Conservation (phyloP, 495 filamentous ascomycete species). For the Aspergillus coremiiformis region DNA sequence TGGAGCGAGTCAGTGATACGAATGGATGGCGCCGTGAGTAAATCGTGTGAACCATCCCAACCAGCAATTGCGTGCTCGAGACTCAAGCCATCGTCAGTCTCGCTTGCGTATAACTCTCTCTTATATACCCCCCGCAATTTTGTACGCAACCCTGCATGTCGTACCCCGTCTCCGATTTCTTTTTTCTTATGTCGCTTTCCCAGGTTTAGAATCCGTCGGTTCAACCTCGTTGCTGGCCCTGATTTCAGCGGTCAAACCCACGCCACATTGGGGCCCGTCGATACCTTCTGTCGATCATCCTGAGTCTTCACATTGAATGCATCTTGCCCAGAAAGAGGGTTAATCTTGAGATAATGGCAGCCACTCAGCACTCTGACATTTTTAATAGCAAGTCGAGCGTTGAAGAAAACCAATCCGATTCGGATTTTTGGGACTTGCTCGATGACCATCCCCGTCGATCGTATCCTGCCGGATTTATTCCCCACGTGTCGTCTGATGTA, state of each 20-base stretch:
- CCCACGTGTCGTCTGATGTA: slow-evolving; percentile 18
- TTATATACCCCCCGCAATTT: slow-evolving; percentile 2
- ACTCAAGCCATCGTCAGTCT: slow-evolving; percentile 8
- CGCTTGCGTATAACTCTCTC: neutral
- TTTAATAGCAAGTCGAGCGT: slow-evolving; percentile 3
- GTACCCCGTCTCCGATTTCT: neutral
- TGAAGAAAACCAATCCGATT: slow-evolving; percentile 20
- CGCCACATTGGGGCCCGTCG: neutral
- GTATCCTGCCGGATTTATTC: slow-evolving; percentile 30
- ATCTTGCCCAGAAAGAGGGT: neutral
- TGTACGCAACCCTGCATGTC: neutral
- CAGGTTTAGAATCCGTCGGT: neutral
- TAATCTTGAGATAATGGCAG: neutral
- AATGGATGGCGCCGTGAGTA: neutral
- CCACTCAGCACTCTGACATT: neutral
- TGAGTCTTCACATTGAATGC: neutral
- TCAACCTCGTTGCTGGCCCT: neutral
- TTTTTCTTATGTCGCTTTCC: neutral
- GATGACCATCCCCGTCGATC: slow-evolving; percentile 38
- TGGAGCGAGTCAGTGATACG: too few species aligned
- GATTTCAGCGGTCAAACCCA: neutral
- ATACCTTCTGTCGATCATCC: neutral
- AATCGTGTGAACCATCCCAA: slow-evolving; percentile 13
- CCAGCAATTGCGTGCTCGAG: slow-evolving; percentile 18
- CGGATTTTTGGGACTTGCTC: slow-evolving; percentile 25